phyloP scores from a whole-genome alignment of 805 yeast genomes.

The Lipomyces spencermartinsiae region DNA sequence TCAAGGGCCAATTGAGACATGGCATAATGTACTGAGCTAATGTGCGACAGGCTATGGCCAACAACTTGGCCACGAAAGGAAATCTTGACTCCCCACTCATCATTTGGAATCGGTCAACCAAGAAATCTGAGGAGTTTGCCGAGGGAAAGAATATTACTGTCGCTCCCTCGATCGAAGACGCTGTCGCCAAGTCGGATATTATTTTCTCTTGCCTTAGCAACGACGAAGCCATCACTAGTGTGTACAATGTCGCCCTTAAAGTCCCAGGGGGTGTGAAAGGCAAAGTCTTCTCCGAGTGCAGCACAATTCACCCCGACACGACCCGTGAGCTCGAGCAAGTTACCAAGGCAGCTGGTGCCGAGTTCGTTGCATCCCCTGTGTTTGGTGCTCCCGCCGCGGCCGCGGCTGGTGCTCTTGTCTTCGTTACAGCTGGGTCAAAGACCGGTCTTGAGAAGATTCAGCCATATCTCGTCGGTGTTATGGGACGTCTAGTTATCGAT shows the following conservation, averaged over 20 bases:
- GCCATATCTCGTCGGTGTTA: slow-evolving; percentile 40
- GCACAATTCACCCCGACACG: slow-evolving; percentile 44
- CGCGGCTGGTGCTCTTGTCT: slow-evolving; percentile 40
- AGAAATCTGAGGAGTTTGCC: slow-evolving; percentile 25
- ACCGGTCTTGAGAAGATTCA: slow-evolving; percentile 35
- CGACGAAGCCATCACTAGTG: slow-evolving; percentile 32
- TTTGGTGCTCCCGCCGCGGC: slow-evolving; percentile 45
- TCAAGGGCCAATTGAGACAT: not conserved
- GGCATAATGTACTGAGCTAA: not conserved
- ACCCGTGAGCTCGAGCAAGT: slow-evolving; percentile 27
- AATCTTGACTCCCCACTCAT: slow-evolving; percentile 32
- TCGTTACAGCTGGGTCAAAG: slow-evolving; percentile 41
- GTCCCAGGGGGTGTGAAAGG: slow-evolving; percentile 36
- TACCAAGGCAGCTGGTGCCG: slow-evolving; percentile 36
- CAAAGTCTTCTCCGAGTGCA: slow-evolving; percentile 41
- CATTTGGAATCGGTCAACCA: slow-evolving; percentile 36
- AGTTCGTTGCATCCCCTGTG: slow-evolving; percentile 43
- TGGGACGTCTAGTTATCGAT: slow-evolving; percentile 42
- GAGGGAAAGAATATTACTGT: slow-evolving; percentile 23
- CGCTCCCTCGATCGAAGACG: slow-evolving; percentile 32
- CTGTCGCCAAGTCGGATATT: slow-evolving; percentile 35
- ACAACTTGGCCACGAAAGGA: slow-evolving; percentile 34
- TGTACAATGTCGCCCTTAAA: slow-evolving; percentile 30
- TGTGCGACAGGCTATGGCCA: slow-evolving; percentile 35
- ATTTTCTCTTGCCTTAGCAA: slow-evolving; percentile 37